Conservation (phyloP, 306 rosid genomes). For the Luffa acutangula region DNA sequence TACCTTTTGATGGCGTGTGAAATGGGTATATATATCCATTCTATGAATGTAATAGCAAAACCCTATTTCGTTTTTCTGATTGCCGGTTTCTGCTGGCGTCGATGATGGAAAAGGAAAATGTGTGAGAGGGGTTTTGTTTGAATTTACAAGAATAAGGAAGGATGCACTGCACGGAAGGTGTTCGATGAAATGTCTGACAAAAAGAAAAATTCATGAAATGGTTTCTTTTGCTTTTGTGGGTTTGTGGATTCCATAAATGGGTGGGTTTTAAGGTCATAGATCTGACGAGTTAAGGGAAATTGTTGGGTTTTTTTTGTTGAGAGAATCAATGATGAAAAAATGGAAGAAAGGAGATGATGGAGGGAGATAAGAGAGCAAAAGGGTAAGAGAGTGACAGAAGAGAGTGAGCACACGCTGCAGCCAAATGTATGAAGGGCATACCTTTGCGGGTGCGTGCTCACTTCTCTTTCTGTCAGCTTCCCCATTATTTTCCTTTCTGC, state of each 20-base stretch:
- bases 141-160: neutral
- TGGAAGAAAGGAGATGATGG: neutral
- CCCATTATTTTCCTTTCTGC: slow-evolving; percentile 2
- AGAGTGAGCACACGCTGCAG: slow-evolving; percentile 83
- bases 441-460: slow-evolving; percentile 24
- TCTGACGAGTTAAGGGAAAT: neutral
- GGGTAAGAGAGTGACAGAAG: slow-evolving; percentile 69
- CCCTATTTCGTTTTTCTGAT: neutral
- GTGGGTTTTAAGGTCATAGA: neutral
- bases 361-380: slow-evolving; percentile 10
- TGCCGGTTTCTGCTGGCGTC: neutral
- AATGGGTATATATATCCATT: neutral
- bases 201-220: neutral
- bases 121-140: neutral
- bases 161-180: neutral
- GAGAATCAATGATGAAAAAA: neutral
- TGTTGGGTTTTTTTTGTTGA: slow-evolving; percentile 1
- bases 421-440: slow-evolving; percentile 15
- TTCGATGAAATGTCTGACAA: neutral
- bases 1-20: neutral
- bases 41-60: neutral
- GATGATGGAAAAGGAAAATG: neutral
- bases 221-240: neutral
- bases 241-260: neutral
- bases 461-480: slow-evolving; percentile 20